Evolutionary conservation across 345 rosid genomes (phyloP), one percentile per base, ranked within the genome.

Genomic region (Citrus unshiu): DNA sequence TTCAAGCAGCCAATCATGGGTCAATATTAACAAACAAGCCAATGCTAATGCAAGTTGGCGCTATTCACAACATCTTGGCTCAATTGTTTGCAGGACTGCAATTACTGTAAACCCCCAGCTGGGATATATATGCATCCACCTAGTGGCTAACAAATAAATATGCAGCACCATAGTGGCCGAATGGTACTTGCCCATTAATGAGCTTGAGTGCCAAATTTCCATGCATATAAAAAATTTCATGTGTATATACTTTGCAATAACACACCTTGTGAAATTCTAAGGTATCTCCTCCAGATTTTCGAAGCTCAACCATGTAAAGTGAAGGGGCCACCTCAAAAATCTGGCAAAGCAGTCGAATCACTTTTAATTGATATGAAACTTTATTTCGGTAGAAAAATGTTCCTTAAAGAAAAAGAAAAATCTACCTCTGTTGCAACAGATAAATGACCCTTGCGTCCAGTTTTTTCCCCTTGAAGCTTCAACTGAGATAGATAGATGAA

Each of bases 401-500:
- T 22, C 21, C 16, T n/a, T 2, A 3, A 32, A 5, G 57, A 35
- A 74, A 68, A 58, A 10, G 19, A 32, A 25, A 9, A 40, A 84
- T 40, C 30, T 84, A 92, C 99, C 92, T 94, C 98, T 8, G 99
- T 94, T 78, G 99, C 88, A 78, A 96, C 89, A 43, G 97, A 91
- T 80, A 96, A 86, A 85, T 92, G 99, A 81, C 99, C 99, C 89
- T 96, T 96, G n/a, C 99, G 94, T 51, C 99, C 99, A 78, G 92
- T 89, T 84, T 96, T 94, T 72, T 92, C 98, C 68, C 98, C 99
- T 58, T 84, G 83, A 78, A 96, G 90, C 90, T 94, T 96, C 93
- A 96, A 80, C 99, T 96, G 87, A 58, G 69, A 76, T 40, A 9
- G 63, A 68, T 19, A 69, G 58, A 59, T 65, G 22, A 68, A 78